Evolutionary conservation across 2,329 filamentous ascomycete genomes (phyloP), one percentile per base, ranked within the genome.

Genomic region (Trichoderma sp.): DNA sequence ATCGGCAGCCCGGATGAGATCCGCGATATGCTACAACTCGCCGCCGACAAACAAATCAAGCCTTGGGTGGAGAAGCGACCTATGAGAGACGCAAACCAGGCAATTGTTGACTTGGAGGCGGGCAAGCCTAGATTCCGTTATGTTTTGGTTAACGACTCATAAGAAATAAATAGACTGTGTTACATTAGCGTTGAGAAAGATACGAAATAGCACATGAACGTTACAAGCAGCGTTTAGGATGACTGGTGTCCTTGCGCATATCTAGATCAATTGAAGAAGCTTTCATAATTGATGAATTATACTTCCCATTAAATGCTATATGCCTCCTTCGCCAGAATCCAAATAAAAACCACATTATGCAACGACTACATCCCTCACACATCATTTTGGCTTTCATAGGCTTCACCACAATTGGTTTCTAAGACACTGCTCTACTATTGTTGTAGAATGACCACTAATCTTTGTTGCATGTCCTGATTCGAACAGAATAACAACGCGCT

Each of bases 11-110:
- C 87, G 0, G 77, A 76, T n/a, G 84, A 89, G 73, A 89, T 89
- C 59, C 79, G 83, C 62, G 84, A 87, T 71, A 90, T 90, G 88
- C 74, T 90, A 63, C 72, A 84, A 67, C 81, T 90, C 70, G 87
- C 84, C 10, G 86, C 82, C 0, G 81, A 87, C 63, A 85, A 88
- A 77, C 80, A 82, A 2, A 77, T 89, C 29, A 82, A 84, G 78
- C 85, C 86, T 1, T 88, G 85, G 85, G 82, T 89, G 37, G 80
- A 89, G 74, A 79, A 83, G 74, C 79, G 84, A 69, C 82, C 83
- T 5, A 85, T 90, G 84, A 83, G 80, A 71, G 83, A 87, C 55
- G 84, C 84, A 3, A 89, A 89, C 74, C 76, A 85, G 77, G 82
- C 82, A 0, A 79, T 89, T n/a, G 75, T 87, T 49, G 86, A 89